A percentile compares a stretch with the other conserved stretches of the same genome.
phyloP scores from a whole-genome alignment of 1,284 basidiomycete genomes.

The Moesziomyces sp. region DNA sequence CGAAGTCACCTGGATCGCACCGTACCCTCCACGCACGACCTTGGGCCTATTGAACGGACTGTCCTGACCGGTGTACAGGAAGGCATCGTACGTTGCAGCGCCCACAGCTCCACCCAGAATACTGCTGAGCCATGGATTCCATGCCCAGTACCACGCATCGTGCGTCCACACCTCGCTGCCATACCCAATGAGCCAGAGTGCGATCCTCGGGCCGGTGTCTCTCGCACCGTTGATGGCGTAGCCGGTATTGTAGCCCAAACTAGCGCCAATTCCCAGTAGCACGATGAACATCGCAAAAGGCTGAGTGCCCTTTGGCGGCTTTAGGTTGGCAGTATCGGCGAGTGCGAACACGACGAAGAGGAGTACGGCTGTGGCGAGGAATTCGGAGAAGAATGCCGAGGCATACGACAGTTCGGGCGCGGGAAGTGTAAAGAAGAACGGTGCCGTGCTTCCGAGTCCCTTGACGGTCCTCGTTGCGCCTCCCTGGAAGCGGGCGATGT shows the following conservation, averaged over 20 bases:
- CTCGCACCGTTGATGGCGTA: conserved; percentile 76
- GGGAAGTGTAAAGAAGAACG: conserved; percentile 78
- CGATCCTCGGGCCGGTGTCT: conserved; percentile 75
- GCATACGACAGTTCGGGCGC: conserved; percentile 28
- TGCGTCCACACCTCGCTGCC: conserved; percentile 70
- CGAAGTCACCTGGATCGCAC: not conserved
- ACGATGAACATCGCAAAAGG: conserved; percentile 74
- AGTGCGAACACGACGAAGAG: conserved; percentile 56
- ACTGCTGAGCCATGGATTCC: conserved; percentile 72
- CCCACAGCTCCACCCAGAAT: conserved; percentile 66
- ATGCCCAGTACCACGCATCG: conserved; percentile 79
- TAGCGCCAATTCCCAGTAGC: conserved; percentile 73
- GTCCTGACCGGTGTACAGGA: conserved; percentile 67
- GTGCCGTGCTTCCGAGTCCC: conserved; percentile 72
- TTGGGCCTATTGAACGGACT: conserved; percentile 57
- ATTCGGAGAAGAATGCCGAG: conserved; percentile 47
- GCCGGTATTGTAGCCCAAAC: conserved; percentile 75
- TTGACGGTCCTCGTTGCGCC: conserved; percentile 74
- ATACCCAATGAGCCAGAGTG: conserved; percentile 75
- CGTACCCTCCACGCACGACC: conserved; percentile 5
- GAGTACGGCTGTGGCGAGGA: conserved; percentile 54
- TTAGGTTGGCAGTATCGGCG: conserved; percentile 68
- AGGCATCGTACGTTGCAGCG: conserved; percentile 65
- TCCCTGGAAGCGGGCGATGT: conserved; percentile 78
- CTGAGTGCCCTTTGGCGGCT: conserved; percentile 72